Evolutionary conservation across 352 stramenopile genomes (phyloP).

Genomic region (Phytophthora palmivora): DNA sequence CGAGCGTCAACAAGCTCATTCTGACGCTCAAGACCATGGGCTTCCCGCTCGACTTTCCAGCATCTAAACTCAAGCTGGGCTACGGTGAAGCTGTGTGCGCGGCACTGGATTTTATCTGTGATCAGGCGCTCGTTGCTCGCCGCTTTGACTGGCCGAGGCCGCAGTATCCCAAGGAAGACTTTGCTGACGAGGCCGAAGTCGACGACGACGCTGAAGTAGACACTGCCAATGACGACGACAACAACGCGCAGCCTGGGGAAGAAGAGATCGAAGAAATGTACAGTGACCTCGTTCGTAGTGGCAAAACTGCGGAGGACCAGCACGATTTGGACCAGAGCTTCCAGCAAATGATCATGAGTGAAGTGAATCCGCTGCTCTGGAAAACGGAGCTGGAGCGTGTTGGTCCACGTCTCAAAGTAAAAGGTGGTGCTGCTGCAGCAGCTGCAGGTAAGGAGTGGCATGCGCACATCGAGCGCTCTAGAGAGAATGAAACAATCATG

Average conservation of each 20-base stretch:
- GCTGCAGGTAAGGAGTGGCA: conserved; percentile 75
- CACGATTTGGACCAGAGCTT: conserved; percentile 73
- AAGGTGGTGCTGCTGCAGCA: conserved; percentile 57
- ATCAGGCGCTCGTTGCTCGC: conserved; percentile 69
- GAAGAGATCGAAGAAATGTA: conserved; percentile 73
- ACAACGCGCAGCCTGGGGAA: conserved; percentile 46
- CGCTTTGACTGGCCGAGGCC: conserved; percentile 76
- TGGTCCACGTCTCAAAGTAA: conserved; percentile 71
- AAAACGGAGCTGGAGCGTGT: conserved; percentile 88
- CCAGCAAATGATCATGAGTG: conserved; percentile 88
- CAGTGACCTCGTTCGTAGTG: conserved; percentile 52
- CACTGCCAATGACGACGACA: conserved; percentile 53
- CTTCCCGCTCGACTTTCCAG: conserved; percentile 84
- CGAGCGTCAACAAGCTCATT: conserved; percentile 90
- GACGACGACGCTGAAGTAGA: conserved; percentile 76
- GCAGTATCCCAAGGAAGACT: conserved; percentile 83
- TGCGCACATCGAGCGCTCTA: conserved; percentile 77
- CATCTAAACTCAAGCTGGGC: conserved; percentile 79
- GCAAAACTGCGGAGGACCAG: conserved; percentile 40
- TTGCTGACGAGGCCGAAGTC: conserved; percentile 77
- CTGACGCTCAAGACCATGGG: conserved; percentile 82
- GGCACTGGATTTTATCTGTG: conserved; percentile 83
- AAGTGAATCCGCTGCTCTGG: conserved; percentile 82
- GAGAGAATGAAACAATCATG: conserved; percentile 75
- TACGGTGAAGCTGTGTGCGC: conserved; percentile 81